Percentiles rank a stretch among this genome's conserved stretches.
phyloP scores from a whole-genome alignment of 1,284 basidiomycete genomes.

The Boletus mariae region DNA sequence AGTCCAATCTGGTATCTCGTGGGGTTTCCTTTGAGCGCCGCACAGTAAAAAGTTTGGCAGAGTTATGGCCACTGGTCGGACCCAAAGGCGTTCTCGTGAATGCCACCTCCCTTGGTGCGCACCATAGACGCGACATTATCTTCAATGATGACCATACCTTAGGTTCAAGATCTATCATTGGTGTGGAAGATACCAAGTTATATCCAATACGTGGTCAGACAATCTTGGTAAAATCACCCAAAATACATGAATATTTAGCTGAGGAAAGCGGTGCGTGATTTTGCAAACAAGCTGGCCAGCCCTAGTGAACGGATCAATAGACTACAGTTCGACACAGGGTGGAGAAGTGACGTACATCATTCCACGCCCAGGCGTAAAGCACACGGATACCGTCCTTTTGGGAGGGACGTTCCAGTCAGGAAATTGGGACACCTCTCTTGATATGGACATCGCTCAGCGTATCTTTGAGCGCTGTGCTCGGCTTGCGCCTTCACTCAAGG shows the following conservation, averaged over 20 bases:
- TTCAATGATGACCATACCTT: not conserved
- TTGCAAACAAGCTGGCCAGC: not conserved
- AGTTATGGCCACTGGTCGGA: conserved; percentile 39
- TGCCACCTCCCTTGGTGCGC: conserved; percentile 45
- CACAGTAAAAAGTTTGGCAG: conserved; percentile 38
- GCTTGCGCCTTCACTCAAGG: conserved; percentile 37
- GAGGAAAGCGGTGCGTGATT: conserved; percentile 15
- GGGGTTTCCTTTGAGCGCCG: conserved; percentile 33
- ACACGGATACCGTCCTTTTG: conserved; percentile 42
- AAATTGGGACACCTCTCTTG: conserved; percentile 48
- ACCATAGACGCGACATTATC: not conserved
- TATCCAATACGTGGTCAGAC: conserved; percentile 73
- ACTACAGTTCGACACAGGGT: conserved; percentile 9
- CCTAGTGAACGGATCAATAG: conserved; percentile 10
- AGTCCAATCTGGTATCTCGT: conserved; percentile 35
- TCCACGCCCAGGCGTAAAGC: conserved; percentile 40
- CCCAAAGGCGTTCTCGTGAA: conserved; percentile 42
- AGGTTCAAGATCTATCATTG: conserved; percentile 58
- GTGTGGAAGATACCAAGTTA: conserved; percentile 53
- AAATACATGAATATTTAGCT: conserved; percentile 39
- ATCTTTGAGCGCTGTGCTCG: conserved; percentile 45
- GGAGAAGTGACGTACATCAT: conserved; percentile 48
- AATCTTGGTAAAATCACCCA: conserved; percentile 55
- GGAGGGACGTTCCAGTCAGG: conserved; percentile 52
- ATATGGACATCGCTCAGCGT: conserved; percentile 39